Evolutionary conservation across 2,329 filamentous ascomycete species (phyloP), one percentile per base, ranked within the genome.

Genomic region (Fusarium palustre): DNA sequence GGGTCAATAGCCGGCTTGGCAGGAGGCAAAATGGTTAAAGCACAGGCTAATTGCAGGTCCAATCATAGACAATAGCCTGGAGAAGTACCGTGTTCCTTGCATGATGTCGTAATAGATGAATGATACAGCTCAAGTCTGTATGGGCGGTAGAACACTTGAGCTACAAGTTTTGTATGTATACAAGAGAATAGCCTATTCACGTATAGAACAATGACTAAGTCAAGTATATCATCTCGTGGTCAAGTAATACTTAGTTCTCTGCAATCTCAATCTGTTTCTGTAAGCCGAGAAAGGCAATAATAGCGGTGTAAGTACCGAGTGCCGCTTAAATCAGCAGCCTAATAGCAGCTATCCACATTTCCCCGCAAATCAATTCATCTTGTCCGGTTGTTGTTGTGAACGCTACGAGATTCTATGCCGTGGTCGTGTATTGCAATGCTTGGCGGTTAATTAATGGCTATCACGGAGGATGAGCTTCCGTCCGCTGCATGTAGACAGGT

Each of bases 1-100:
- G 57, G 57, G 15, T 25, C 3, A 62, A 62, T 63, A 63, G 20
- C 59, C 59, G 59, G 47, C 59, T 47, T 38, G 59, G 47, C 48
- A 47, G 9, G 20, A 25, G 38, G 7, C 7, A 15, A 11, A 43
- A 39, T 31, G 22, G 31, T 24, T n/a, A n/a, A 10, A 38, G n/a
- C 5, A 38, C 30, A 22, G 39, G 43, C 31, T 49, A 45, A 28
- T 16, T 13, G 9, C 7, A 8, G 25, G 22, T 22, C 15, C 16
- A 28, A 22, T 15, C 13, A 15, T 20, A 18, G 18, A 15, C 16
- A 18, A 15, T 28, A 31, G 5, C 20, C 11, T 20, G 16, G 9
- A 4, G 20, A 25, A 33, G 13, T 49, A 15, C 30, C 20, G 16
- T 31, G 55, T 59, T 20, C 56, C 42, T 60, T 43, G 55, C 45